phyloP scores from a whole-genome alignment of 2,329 filamentous ascomycete genomes.

The Fusarium longipes region DNA sequence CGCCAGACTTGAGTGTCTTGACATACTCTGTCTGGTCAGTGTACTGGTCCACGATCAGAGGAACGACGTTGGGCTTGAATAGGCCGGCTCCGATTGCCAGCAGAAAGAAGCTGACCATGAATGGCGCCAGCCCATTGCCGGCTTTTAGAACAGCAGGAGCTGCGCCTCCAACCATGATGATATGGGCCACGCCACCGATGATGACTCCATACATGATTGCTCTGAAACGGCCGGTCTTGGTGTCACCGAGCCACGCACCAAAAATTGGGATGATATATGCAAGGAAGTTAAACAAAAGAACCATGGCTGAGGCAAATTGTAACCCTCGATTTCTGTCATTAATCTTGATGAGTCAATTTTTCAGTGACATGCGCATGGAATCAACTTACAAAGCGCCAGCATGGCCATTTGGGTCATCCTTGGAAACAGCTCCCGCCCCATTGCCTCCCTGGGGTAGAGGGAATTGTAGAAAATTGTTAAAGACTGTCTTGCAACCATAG shows the following conservation, averaged over 20 bases:
- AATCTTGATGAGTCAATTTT: not conserved
- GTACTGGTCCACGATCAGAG: constrained; percentile 75
- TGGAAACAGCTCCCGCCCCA: not conserved
- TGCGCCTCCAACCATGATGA: constrained; percentile 74
- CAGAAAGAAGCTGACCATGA: constrained; percentile 68
- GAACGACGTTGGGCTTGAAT: constrained; percentile 67
- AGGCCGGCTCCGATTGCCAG: not conserved
- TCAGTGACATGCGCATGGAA: not conserved
- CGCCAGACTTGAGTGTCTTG: constrained; percentile 60
- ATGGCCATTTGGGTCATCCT: not conserved
- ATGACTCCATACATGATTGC: constrained; percentile 68
- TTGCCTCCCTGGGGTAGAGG: constrained; percentile 53
- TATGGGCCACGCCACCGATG: constrained; percentile 74
- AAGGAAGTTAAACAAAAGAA: not conserved
- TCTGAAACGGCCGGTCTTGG: not conserved
- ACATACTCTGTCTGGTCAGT: constrained; percentile 59
- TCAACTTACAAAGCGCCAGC: not conserved
- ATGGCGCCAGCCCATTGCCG: constrained; percentile 62
- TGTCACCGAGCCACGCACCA: not conserved
- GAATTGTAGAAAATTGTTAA: constrained; percentile 71
- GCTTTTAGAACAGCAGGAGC: constrained; percentile 57
- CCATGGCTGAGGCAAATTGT: not conserved
- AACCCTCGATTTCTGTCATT: not conserved
- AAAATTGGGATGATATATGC: not conserved
- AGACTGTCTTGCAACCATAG: constrained; percentile 65